These are phyloP conservation scores for Taphrina pruni DNA, from an alignment of 1,139 yeast species.

Conservation along the genomic window DNA sequence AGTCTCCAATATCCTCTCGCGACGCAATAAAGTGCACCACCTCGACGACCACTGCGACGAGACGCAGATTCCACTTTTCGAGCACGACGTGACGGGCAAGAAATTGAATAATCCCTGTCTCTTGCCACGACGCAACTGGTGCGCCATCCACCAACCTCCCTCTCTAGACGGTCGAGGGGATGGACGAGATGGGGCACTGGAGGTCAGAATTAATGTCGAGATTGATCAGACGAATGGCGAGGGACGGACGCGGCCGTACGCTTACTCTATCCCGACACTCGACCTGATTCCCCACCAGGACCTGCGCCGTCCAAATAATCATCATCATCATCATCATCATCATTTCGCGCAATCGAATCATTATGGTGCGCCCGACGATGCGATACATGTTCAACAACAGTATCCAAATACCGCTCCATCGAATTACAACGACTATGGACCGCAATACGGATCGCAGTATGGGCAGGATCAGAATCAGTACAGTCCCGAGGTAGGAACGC, in stretches of 20 bases:
- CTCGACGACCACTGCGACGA: conserved; percentile 40
- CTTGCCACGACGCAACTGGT: conserved; percentile 39
- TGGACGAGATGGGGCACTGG: conserved; percentile 9
- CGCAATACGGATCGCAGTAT: neutral
- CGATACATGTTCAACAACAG: neutral
- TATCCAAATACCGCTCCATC: neutral
- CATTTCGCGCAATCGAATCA: neutral
- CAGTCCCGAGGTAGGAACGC: neutral
- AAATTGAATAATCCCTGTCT: conserved; percentile 34
- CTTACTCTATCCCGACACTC: conserved; percentile 30
- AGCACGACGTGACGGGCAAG: conserved; percentile 31
- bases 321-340: neutral
- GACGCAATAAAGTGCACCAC: conserved; percentile 39
- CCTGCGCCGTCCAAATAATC: neutral
- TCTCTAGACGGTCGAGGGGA: too few relatives aligned
- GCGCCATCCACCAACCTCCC: conserved; percentile 19
- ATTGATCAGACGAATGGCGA: conserved; percentile 36
- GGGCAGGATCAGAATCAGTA: neutral
- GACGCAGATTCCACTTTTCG: conserved; percentile 32
- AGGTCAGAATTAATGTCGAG: conserved; percentile 38
- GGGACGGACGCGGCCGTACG: conserved; percentile 34
- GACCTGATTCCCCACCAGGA: conserved; percentile 26
- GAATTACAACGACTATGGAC: neutral
- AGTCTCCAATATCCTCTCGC: conserved; percentile 62
- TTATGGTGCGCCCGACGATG: neutral